Conservation (phyloP, 805 yeast species). For the Saturnispora hagleri region DNA sequence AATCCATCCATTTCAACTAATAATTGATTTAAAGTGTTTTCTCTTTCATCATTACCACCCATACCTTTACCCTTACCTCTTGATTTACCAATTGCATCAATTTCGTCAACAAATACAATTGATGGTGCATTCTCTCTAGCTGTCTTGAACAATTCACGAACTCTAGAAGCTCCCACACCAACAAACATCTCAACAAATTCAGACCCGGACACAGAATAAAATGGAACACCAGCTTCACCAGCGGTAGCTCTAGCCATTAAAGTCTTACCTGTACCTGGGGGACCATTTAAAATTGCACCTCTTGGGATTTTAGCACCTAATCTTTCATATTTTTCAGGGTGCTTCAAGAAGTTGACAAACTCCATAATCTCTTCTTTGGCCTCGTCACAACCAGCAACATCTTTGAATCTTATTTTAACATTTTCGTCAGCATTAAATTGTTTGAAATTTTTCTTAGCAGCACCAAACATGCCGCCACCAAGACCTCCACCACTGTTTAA, state of each 20-base stretch:
- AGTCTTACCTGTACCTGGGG: slow-evolving; percentile 97
- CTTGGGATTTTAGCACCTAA: slow-evolving; percentile 92
- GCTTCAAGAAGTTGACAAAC: slow-evolving; percentile 79
- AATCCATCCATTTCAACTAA: slow-evolving; percentile 96
- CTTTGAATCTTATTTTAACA: slow-evolving; percentile 72
- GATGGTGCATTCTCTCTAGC: slow-evolving; percentile 89
- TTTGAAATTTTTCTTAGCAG: slow-evolving; percentile 76
- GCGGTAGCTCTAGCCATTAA: slow-evolving; percentile 90
- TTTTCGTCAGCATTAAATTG: slow-evolving; percentile 76
- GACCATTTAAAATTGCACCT: slow-evolving; percentile 90
- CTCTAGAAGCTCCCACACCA: slow-evolving; percentile 94
- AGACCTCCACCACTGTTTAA: slow-evolving; percentile 47
- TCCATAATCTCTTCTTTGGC: slow-evolving; percentile 95
- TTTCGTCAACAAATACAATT: slow-evolving; percentile 87
- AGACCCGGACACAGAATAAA: slow-evolving; percentile 84
- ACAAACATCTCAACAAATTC: slow-evolving; percentile 97
- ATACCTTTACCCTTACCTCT: slow-evolving; percentile 64
- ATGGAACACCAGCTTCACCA: slow-evolving; percentile 94
- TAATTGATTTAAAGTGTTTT: slow-evolving; percentile 83
- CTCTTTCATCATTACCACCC: slow-evolving; percentile 89
- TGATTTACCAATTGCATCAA: slow-evolving; percentile 91
- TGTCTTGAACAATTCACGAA: slow-evolving; percentile 81
- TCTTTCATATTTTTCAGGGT: slow-evolving; percentile 75
- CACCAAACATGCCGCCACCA: slow-evolving; percentile 53
- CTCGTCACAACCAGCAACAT: slow-evolving; percentile 93